A percentile compares a stretch with the other conserved stretches of the same genome.
These are phyloP conservation scores for Citropsis articulata DNA, from an alignment of 345 rosid genomes.

Conservation along the genomic window DNA sequence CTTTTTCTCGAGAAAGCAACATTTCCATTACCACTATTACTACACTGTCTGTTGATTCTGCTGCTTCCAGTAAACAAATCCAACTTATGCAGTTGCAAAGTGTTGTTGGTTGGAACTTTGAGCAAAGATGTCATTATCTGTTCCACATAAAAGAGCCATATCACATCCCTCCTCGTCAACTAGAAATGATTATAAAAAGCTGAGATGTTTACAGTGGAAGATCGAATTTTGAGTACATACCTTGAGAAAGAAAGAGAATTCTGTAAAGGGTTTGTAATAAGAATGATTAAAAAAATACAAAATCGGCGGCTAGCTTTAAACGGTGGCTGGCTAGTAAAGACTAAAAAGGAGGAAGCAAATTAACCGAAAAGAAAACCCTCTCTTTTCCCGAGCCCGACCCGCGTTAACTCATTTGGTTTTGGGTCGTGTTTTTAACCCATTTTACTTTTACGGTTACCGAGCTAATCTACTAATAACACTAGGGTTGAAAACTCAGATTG, in stretches of 20 bases:
- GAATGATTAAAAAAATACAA: neutral
- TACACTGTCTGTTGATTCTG: neutral
- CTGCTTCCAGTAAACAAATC: conserved; percentile 3
- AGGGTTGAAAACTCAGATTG: neutral
- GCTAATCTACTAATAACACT: neutral
- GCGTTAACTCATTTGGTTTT: no score
- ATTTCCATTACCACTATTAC: neutral
- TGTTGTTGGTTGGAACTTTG: conserved; percentile 10
- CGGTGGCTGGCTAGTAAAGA: no score
- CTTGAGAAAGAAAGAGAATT: neutral
- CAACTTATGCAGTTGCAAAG: conserved; percentile 5
- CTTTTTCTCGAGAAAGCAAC: conserved; percentile 8
- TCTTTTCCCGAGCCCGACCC: neutral
- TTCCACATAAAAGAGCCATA: neutral
- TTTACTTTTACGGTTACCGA: neutral
- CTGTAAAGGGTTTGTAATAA: neutral
- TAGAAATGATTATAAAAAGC: neutral
- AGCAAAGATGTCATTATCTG: conserved; percentile 24
- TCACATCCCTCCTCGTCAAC: neutral
- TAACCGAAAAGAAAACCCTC: neutral
- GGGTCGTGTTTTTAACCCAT: neutral
- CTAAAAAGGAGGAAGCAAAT: neutral
- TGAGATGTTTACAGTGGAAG: neutral
- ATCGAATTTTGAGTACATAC: neutral
- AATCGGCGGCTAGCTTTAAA: neutral